Base-by-base conservation (phyloP, 495 filamentous ascomycete genomes). In the Annulohypoxylon moriforme region DNA sequence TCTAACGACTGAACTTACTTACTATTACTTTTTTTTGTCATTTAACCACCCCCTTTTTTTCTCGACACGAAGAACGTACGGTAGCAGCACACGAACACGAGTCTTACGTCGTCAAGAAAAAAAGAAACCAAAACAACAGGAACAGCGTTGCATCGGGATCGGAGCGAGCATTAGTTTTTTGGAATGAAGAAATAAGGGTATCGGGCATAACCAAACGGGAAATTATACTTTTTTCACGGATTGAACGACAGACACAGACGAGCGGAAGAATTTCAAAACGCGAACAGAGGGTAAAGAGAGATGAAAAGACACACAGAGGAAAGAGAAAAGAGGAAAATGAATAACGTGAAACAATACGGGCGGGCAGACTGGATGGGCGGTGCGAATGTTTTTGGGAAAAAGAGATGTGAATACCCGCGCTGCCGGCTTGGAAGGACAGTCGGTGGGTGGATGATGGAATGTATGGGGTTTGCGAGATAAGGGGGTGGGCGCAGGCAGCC, bases 91-190 rank as follows among this genome's bases (percentile, higher is more conserved):
- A 46, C 34, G 27, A 38, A n/a, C 36, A 14, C 13, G 13, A 14
- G n/a, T 40, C 52, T 22, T 56, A 34, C 52, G 29, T 36, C 52
- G 52, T 31, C 14, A 34, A 33, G 13, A 55, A 4, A 55, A 55
- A 14, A 8, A n/a, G 44, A 33, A 42, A 4, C 16, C 46, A 27
- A 13, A 50, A 14, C 27, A 27, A 8, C 46, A 55, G 31, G 60
- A 66, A 24, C 22, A 66, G 60, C 56, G 52, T 69, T 65, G 64
- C 65, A 72, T 72, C 60, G 44, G 69, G 47, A 60, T 33, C 55
- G 60, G 68, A 65, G 68, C 56, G 68, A 56, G 61, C 61, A 56
- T 71, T 64, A 42, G 3, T 33, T 33, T 33, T 33, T 36, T 64
- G n/a, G n/a, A n/a, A 55, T 56, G n/a, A 56, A 60, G 29, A 34